phyloP scores from a whole-genome alignment of 768 basidiomycete species.

The Dioszegia aurantiaca region DNA sequence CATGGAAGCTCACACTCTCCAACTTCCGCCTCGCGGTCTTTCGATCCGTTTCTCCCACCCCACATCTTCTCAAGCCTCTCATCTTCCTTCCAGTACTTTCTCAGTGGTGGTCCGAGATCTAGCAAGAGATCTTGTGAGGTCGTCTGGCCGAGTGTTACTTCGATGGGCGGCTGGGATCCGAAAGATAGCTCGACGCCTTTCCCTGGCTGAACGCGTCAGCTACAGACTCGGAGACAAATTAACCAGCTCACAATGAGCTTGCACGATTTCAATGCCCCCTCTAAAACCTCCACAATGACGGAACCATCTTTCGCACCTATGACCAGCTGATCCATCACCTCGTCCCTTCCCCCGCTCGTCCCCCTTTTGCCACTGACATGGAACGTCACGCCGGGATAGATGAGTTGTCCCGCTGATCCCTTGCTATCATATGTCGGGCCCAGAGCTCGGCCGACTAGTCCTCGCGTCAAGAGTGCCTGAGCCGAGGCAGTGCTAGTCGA shows the following conservation, averaged over 20 bases:
- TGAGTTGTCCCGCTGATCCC: constrained; percentile 23
- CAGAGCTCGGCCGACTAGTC: constrained; percentile 31
- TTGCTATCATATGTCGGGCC: constrained; percentile 42
- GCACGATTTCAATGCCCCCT: constrained; percentile 18
- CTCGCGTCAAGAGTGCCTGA: constrained; percentile 19
- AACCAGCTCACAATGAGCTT: constrained; percentile 24
- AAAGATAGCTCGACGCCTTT: constrained; percentile 31
- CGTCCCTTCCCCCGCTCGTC: constrained; percentile 28
- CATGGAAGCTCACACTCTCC: constrained; percentile 4
- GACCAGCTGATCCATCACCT: constrained; percentile 22
- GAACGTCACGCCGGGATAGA: constrained; percentile 50
- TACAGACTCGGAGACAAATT: background rate
- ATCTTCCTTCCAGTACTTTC: constrained; percentile 82
- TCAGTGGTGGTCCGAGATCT: constrained; percentile 73
- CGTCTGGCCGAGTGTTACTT: constrained; percentile 68
- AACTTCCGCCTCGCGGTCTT: background rate
- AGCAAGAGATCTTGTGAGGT: constrained; percentile 76
- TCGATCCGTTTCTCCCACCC: constrained; percentile 19
- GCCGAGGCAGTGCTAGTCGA: background rate
- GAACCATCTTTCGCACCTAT: constrained; percentile 23
- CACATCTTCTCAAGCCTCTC: constrained; percentile 51
- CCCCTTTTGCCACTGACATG: constrained; percentile 15
- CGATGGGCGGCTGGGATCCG: constrained; percentile 53
- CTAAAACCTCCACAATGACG: too few species aligned
- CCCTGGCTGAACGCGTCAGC: constrained; percentile 25